Conservation (phyloP, 1,139 yeast species). For the Debaryomycetaceae sp. region DNA sequence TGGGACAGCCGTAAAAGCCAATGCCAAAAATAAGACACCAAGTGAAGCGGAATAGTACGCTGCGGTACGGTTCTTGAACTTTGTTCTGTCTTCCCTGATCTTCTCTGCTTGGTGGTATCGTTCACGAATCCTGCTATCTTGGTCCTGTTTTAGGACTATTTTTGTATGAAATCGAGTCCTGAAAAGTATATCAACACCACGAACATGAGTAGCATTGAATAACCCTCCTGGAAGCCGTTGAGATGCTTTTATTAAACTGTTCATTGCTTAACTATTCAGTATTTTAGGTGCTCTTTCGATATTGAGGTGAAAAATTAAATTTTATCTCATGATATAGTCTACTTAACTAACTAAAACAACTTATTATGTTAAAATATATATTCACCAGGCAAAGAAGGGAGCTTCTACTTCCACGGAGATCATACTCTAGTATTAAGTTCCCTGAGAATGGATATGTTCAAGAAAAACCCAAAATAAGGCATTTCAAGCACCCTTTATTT, state of each 20-base stretch:
- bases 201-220: no score
- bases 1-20: conserved; percentile 91
- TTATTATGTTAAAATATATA: no score
- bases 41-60: conserved; percentile 72
- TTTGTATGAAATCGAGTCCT: neutral
- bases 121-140: conserved; percentile 2
- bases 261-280: neutral
- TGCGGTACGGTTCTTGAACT: conserved; percentile 46
- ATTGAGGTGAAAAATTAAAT: neutral
- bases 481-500: conserved; percentile 37
- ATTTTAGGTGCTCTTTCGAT: neutral
- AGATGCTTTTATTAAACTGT: neutral
- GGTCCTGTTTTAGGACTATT: neutral
- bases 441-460: conserved; percentile 6
- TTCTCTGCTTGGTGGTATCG: conserved; percentile 6
- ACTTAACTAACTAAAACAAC: no score
- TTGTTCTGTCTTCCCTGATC: conserved; percentile 29
- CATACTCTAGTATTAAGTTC: conserved; percentile 6
- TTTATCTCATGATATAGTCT: neutral
- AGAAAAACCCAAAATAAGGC: conserved; percentile 33
- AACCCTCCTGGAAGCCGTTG: no score
- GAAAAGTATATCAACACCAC: neutral
- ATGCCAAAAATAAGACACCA: conserved; percentile 69
- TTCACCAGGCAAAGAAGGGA: no score
- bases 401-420: conserved; percentile 1